Evolutionary conservation across 768 basidiomycete species (phyloP).

Genomic region (Lentinula guzmanii): DNA sequence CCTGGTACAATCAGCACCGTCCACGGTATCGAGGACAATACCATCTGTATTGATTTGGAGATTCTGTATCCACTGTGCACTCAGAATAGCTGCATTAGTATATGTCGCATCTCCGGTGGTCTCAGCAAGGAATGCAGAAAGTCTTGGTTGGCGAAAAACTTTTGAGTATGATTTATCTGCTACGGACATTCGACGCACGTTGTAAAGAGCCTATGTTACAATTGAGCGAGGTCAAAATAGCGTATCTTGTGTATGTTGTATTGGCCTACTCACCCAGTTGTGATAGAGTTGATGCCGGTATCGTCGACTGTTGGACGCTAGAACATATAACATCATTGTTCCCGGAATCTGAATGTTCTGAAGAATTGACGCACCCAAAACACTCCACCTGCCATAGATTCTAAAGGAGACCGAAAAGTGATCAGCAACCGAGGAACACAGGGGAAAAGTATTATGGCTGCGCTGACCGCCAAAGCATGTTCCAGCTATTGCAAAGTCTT

Average conservation of each 20-base stretch:
- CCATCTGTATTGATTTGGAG: slow-evolving; percentile 35
- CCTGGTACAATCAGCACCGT: slow-evolving; percentile 39
- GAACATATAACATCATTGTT: neutral
- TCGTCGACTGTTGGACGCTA: slow-evolving; percentile 40
- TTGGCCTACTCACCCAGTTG: slow-evolving; percentile 36
- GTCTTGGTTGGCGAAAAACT: slow-evolving; percentile 17
- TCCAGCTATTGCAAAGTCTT: slow-evolving; percentile 32
- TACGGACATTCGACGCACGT: slow-evolving; percentile 20
- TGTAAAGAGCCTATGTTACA: slow-evolving; percentile 16
- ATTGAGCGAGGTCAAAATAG: neutral
- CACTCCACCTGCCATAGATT: slow-evolving; percentile 47
- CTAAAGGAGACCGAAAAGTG: slow-evolving; percentile 15
- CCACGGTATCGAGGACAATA: slow-evolving; percentile 42
- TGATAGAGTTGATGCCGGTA: slow-evolving; percentile 40
- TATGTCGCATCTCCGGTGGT: slow-evolving; percentile 40
- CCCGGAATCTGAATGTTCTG: too few species aligned
- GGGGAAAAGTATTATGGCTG: slow-evolving; percentile 8
- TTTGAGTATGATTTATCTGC: neutral
- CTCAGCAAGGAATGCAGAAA: slow-evolving; percentile 45
- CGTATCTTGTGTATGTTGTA: neutral
- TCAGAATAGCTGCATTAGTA: slow-evolving; percentile 36
- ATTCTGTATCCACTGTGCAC: slow-evolving; percentile 43
- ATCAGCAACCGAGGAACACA: slow-evolving; percentile 6
- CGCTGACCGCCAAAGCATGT: slow-evolving; percentile 40
- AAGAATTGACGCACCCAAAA: slow-evolving; percentile 38